Evolutionary conservation across 768 basidiomycete species (phyloP).

Genomic region (Termitomyces sp.): DNA sequence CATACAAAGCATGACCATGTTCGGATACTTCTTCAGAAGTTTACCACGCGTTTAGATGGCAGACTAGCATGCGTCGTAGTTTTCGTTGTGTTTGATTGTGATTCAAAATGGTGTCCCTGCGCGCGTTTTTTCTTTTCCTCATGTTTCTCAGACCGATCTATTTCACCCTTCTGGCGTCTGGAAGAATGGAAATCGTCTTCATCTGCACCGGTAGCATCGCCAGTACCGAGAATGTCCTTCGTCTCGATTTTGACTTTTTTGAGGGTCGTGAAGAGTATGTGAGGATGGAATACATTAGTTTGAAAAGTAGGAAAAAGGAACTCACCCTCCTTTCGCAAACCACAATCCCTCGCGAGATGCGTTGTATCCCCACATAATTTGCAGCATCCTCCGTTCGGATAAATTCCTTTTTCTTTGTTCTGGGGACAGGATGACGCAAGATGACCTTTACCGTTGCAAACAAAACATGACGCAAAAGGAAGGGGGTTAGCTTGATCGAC

Average conservation of each 20-base stretch:
- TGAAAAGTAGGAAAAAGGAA: not conserved
- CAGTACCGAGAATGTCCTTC: conserved; percentile 36
- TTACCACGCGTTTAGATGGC: conserved; percentile 41
- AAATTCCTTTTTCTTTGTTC: conserved; percentile 77
- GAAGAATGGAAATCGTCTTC: conserved; percentile 93
- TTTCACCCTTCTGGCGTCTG: conserved; percentile 55
- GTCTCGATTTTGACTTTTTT: conserved; percentile 31
- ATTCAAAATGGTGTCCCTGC: conserved; percentile 35
- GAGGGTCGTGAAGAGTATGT: conserved; percentile 1
- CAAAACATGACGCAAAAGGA: conserved; percentile 90
- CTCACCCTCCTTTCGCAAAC: conserved; percentile 53
- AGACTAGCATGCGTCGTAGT: conserved; percentile 21
- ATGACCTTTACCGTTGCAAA: conserved; percentile 82
- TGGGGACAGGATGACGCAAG: conserved; percentile 79
- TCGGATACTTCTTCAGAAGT: conserved; percentile 28
- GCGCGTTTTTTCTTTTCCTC: conserved; percentile 36
- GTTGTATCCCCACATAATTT: conserved; percentile 83
- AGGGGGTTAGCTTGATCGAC: conserved; percentile 59
- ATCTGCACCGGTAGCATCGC: conserved; percentile 70
- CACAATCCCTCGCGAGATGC: conserved; percentile 85
- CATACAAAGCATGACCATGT: not conserved
- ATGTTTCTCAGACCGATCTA: conserved; percentile 55
- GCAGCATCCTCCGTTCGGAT: conserved; percentile 88
- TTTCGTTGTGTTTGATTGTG: conserved; percentile 37
- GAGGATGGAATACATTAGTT: not conserved